These are phyloP conservation scores for Tilletiaria anomala DNA, from an alignment of 1,284 basidiomycete species.

Conservation along the genomic window DNA sequence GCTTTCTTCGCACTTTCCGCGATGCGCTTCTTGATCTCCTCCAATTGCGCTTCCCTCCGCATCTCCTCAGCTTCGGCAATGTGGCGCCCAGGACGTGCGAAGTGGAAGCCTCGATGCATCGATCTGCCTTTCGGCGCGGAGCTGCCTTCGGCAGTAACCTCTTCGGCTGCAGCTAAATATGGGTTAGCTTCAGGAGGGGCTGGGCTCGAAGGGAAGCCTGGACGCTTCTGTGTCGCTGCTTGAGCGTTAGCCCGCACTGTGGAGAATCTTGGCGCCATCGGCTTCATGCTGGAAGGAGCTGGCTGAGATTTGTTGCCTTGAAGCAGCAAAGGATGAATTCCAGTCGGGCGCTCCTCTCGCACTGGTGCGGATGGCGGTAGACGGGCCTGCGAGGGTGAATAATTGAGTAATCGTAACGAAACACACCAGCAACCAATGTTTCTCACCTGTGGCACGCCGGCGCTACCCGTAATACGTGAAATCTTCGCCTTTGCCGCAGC, in stretches of 20 bases:
- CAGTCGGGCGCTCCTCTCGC: neutral
- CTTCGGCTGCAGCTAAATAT: neutral
- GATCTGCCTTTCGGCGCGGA: conserved; percentile 1
- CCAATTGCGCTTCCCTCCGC: conserved; percentile 52
- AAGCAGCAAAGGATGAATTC: neutral
- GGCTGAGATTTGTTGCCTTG: no score
- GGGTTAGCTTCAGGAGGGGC: neutral
- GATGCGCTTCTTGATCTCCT: conserved; percentile 80
- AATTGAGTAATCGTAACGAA: no score
- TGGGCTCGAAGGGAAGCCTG: neutral
- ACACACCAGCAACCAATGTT: no score
- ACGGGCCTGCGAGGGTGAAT: neutral
- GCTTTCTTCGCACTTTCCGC: conserved; percentile 82
- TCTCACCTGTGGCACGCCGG: no score
- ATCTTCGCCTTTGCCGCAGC: neutral
- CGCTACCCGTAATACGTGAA: no score
- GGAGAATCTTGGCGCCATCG: neutral
- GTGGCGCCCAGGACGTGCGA: conserved; percentile 32
- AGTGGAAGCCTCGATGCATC: conserved; percentile 28
- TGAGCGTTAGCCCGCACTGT: neutral
- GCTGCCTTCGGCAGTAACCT: no score
- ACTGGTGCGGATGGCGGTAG: neutral
- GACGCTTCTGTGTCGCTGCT: no score
- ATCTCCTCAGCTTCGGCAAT: conserved; percentile 28
- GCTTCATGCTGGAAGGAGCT: no score